Percentiles rank a stretch among this genome's conserved stretches.
These are phyloP conservation scores for Paecilomyces dactylethromorphus DNA, from an alignment of 2,329 filamentous ascomycete species.

Conservation along the genomic window DNA sequence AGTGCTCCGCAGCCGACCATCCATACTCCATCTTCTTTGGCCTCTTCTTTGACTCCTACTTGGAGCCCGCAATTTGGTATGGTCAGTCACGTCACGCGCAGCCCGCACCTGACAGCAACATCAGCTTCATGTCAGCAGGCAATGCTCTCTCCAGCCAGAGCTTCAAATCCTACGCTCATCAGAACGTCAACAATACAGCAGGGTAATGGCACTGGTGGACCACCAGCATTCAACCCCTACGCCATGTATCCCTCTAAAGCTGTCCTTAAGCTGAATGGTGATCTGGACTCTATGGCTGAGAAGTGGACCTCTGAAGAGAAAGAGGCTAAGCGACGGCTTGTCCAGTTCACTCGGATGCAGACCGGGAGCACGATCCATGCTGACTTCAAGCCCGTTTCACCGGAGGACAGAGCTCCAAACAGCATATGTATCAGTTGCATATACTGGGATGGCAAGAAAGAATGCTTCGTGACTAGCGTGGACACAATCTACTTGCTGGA, in stretches of 20 bases:
- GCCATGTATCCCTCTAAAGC: conserved; percentile 79
- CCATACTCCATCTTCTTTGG: conserved; percentile 44
- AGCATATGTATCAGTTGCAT: conserved; percentile 97
- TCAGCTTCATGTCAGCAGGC: conserved; percentile 30
- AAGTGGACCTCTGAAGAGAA: conserved; percentile 80
- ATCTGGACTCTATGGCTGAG: conserved; percentile 75
- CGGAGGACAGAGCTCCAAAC: conserved; percentile 71
- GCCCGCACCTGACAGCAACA: conserved; percentile 35
- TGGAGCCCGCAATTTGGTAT: conserved; percentile 45
- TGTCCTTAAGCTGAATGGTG: conserved; percentile 73
- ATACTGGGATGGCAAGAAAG: conserved; percentile 85
- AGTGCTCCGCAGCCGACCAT: conserved; percentile 36
- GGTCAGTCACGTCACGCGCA: conserved; percentile 38
- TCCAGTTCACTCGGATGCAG: conserved; percentile 81
- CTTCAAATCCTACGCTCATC: conserved; percentile 55
- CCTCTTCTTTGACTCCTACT: conserved; percentile 36
- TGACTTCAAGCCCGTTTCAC: conserved; percentile 70
- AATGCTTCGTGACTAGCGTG: conserved; percentile 92
- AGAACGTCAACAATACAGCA: conserved; percentile 62
- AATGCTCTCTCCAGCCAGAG: conserved; percentile 38
- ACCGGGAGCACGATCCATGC: conserved; percentile 73
- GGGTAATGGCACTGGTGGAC: conserved; percentile 41
- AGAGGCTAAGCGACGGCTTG: conserved; percentile 71
- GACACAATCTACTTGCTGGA: conserved; percentile 95
- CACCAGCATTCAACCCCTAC: conserved; percentile 65